A percentile compares a stretch with the other conserved stretches of the same genome.
phyloP scores from a whole-genome alignment of 495 filamentous ascomycete species.

The Xylaria cubensis region DNA sequence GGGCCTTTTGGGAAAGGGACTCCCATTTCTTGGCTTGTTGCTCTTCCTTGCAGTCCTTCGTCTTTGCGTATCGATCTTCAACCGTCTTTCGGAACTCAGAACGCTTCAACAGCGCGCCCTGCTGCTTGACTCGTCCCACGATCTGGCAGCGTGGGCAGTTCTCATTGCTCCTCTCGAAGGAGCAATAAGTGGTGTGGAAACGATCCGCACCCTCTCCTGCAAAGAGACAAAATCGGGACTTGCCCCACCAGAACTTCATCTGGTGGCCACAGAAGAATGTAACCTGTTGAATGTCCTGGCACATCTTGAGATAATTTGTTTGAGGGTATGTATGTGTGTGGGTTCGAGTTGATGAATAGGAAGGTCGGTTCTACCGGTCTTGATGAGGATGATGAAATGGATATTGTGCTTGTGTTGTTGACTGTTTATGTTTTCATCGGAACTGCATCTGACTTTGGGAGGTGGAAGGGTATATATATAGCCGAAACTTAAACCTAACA shows the following conservation, averaged over 20 bases:
- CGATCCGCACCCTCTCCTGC: neutral
- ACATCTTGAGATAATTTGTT: neutral
- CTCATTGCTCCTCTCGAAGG: neutral
- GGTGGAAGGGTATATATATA: neutral
- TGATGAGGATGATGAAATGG: neutral
- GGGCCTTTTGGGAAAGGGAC: neutral
- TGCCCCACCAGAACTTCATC: slow-evolving; percentile 3
- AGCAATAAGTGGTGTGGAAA: slow-evolving; percentile 1
- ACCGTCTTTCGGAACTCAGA: neutral
- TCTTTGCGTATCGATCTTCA: neutral
- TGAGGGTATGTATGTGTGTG: neutral
- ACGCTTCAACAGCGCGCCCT: neutral
- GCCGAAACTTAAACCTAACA: neutral
- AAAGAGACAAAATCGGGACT: slow-evolving; percentile 17
- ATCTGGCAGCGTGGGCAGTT: neutral
- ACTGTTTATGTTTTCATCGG: neutral
- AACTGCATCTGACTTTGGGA: neutral
- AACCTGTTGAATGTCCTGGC: slow-evolving; percentile 14
- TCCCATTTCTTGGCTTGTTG: neutral
- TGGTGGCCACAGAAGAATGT: slow-evolving; percentile 21
- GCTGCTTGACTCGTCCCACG: neutral
- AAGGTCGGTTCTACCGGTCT: neutral
- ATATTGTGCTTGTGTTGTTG: neutral
- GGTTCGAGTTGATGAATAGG: neutral
- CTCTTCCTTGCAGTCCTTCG: neutral